Base-by-base conservation (phyloP, 768 basidiomycete genomes). In the Chalciporus sphaerocephalus region DNA sequence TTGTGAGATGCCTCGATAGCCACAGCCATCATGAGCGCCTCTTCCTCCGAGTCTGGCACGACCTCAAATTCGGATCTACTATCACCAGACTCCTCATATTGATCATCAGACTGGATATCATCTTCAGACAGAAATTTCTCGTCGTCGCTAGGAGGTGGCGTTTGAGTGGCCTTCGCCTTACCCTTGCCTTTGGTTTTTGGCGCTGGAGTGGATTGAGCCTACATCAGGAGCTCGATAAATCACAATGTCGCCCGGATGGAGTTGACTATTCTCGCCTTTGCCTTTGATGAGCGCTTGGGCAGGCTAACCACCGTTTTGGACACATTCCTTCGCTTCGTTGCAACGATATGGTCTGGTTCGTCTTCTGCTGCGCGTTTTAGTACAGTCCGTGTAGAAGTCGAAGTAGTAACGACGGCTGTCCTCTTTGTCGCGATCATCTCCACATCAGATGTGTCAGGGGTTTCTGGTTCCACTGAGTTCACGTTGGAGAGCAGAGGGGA, bases 61-160 rank as follows among this genome's bases (percentile, higher is more conserved):
- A 65, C 60, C 33, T 76, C 68, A 51, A 83, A 86, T 45, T 84
- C 83, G 32, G 85, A 86, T 21, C 73, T 81, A 47, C 64, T 65
- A 43, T 70, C 74, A 23, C 74, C 75, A 15, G 75, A 80, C 46
- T 84, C 82, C 10, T 71, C 67, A 21, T 74, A 38, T 17, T 62
- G 52, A 34, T 73, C 73, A 38, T 69, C 65, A 47, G 68, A 72
- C 30, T 73, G 73, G 30, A 69, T 55, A 16, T 66, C 71, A 34
- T 67, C 64, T 16, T 74, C 69, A 28, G 67, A 57, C 18, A 59
- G 25, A 6, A 46, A 42, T 2, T 56, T 64, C 3, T 71, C 69
- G n/a, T 57, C 50, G 10, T 50, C 50, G 15, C 46, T 51, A n/a
- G 53, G 60, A 30, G 64, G 65, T 37, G 65, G 58, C n/a, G 51